Evolutionary conservation across 352 stramenopile species (phyloP).

Genomic region (Phytophthora crassamura): DNA sequence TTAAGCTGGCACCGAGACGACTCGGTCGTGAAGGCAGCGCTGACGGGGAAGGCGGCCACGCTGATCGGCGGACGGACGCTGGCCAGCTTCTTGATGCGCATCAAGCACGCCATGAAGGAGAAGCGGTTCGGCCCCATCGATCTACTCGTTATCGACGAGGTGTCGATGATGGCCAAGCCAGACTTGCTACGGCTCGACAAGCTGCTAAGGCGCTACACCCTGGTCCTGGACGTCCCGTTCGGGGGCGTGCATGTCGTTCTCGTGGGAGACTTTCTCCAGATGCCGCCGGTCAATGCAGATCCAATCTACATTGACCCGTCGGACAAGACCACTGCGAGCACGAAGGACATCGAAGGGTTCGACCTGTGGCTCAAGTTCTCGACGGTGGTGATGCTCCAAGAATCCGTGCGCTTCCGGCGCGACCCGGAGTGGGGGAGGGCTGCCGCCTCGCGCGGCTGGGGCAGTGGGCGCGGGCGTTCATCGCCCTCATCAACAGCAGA

Average conservation of each 20-base stretch:
- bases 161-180: constrained; percentile 12
- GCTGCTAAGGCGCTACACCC: not conserved
- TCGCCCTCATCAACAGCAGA: constrained; percentile 2
- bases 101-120: constrained; percentile 1
- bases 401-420: constrained; percentile 5
- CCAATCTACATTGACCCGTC: not conserved
- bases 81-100: not conserved
- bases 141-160: constrained; percentile 1
- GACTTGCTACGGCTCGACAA: constrained; percentile 5
- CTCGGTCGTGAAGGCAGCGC: not conserved
- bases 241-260: constrained; percentile 8
- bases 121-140: not conserved
- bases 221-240: not conserved
- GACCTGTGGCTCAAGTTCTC: constrained; percentile 6
- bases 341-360: not conserved
- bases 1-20: not conserved
- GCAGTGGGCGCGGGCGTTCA: not conserved
- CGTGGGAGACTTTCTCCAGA: constrained; percentile 16
- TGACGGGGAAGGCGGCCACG: not conserved
- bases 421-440: constrained; percentile 11
- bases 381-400: not conserved
- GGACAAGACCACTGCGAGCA: not conserved
- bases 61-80: constrained; percentile 3
- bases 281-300: no score
- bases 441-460: not conserved